A percentile compares a stretch with the other conserved stretches of the same genome.
phyloP scores from a whole-genome alignment of 768 basidiomycete species.

The Hirschioporus abietinus region DNA sequence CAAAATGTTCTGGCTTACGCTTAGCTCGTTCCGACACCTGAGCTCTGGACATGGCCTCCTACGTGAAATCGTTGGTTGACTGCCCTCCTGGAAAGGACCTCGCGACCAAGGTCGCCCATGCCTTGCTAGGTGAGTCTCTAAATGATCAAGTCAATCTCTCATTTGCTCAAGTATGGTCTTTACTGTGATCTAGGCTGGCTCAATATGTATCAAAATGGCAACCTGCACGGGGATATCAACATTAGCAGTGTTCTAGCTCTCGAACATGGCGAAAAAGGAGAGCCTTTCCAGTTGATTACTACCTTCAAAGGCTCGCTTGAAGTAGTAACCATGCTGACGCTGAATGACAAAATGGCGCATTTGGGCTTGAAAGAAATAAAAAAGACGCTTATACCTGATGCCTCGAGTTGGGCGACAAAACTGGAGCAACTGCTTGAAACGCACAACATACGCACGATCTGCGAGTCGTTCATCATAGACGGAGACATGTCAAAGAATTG shows the following conservation, averaged over 20 bases:
- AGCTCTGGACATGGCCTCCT: neutral
- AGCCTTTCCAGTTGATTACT: neutral
- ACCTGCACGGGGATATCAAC: slow-evolving; percentile 10
- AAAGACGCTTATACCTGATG: neutral
- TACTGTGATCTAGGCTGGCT: slow-evolving; percentile 1
- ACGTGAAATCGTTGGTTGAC: neutral
- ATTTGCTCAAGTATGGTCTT: neutral
- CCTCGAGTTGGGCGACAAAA: neutral
- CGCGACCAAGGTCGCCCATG: slow-evolving; percentile 1
- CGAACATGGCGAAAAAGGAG: neutral
- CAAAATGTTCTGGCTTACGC: no score
- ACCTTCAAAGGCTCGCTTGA: neutral
- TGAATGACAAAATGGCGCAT: neutral
- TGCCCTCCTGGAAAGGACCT: neutral
- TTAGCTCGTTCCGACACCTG: neutral
- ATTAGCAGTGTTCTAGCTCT: slow-evolving; percentile 5
- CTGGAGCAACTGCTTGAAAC: neutral
- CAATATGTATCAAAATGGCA: slow-evolving; percentile 7
- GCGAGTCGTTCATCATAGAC: neutral
- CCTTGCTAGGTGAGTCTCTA: slow-evolving; percentile 8
- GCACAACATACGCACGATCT: neutral
- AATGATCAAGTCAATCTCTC: neutral
- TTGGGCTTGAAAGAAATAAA: neutral
- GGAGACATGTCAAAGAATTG: slow-evolving; percentile 1
- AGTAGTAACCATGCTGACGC: neutral